Evolutionary conservation across 306 rosid genomes (phyloP), one percentile per base, ranked within the genome.

Genomic region (Cucumis hystrix): DNA sequence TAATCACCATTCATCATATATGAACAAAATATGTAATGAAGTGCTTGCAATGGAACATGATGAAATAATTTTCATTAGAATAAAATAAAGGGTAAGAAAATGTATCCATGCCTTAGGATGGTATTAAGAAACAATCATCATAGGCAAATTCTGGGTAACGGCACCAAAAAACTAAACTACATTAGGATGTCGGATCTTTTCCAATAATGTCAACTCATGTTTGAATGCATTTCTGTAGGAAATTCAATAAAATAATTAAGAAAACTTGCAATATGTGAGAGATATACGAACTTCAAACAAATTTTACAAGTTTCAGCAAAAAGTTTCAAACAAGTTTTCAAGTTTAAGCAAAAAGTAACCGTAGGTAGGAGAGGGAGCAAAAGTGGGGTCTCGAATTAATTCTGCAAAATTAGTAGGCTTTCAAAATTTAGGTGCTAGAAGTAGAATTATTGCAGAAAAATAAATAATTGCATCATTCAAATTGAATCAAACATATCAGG

Each of bases 131-230:
- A 96, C 97, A 77, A 96, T 96, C 99, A 96, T 96, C 99, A 96
- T 96, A 67, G 99, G 99, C 83, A 86, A 79, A 85, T 96, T 96
- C 80, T 96, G 99, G 77, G 99, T 96, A 81, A 96, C 99, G 68
- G 99, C 99, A 63, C 99, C 99, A 84, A 96, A 98, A 86, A 96
- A 96, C 85, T 96, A 98, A 80, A 96, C 89, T 37, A 96, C 88
- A 43, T 96, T 96, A 41, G 99, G 99, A 87, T 96, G 99, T 51
- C 99, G 93, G 52, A 91, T 98, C 92, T 86, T 96, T 88, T 96
- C 98, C 79, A 96, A 81, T 86, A 96, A 73, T 0, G 89, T 90
- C 60, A 96, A 89, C 88, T 96, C 99, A 13, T 92, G 88, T 82
- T 89, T 90, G 99, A 96, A 96, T 77, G 91, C 90, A 79, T 81